Base-by-base conservation (phyloP, 1,284 basidiomycete genomes). In the Irpex sp. region DNA sequence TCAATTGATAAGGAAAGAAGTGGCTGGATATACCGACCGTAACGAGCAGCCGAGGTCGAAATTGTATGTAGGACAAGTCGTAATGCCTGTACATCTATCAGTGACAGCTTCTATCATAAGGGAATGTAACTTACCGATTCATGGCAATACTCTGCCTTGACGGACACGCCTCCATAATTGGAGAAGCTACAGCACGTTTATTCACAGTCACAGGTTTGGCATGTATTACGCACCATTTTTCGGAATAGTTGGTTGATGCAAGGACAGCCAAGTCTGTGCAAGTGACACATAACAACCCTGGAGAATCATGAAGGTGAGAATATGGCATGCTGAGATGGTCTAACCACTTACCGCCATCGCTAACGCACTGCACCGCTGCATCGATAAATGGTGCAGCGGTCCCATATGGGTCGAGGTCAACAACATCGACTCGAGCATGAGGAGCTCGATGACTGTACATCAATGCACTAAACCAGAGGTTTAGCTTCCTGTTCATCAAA, bases 341-440 rank as follows among this genome's bases (percentile, higher is more conserved):
- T 33, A 53, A 53, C 59, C 33, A 66, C 80, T 67, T 59, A 89
- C 94, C 95, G 71, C 92, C 94, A 68, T 97, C 95, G 26, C 86
- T 85, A 2, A 98, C 83, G 61, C 87, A 88, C 70, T 97, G 95
- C n/a, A 99, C 89, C 0, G 97, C 95, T n/a, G 90, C 90, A 70
- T 99, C 97, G 36, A 99, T 88, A 75, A 99, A 99, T 0, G 96
- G 95, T 2, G 95, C 92, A 0, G 97, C 97, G 4, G 95, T 97
- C 0, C 97, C 97, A 72, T 99, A 99, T 0, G 97, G 97, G 73
- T 99, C 97, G 15, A 99, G 83, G 74, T 99, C 97, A 19, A 99
- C 89, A 36, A 95, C 93, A 68, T 99, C 95, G 43, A 98, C 96
- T 4, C 90, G 88, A 9, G 84, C 79, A 49, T 81, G 81, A 49